Base-by-base conservation (phyloP, 108 stramenopile genomes). In the Cyclotella sp. region DNA sequence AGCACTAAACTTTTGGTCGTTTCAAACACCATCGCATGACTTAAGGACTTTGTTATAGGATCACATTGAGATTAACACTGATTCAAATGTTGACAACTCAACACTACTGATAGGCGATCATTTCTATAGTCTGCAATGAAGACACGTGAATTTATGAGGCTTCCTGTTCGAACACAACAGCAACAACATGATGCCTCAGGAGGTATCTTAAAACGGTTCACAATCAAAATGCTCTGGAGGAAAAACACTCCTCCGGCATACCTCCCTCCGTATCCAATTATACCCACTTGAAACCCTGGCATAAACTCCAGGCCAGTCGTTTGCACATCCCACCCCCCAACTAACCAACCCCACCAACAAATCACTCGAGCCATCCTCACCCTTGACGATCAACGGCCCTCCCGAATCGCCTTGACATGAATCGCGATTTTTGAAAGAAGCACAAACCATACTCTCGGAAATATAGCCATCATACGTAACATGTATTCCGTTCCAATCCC, bases 291-390 rank as follows among this genome's bases (percentile, higher is more conserved):
- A 72, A 16, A 76, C 72, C 24, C 82, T 45, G 12, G 85, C 59
- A 58, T 88, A 88, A 0, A 88, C 79, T 0, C 87, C 87, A 9
- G 85, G 87, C 62, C 57, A 86, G 18, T 64, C 72, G 22, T 71
- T 51, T 24, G 70, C 82, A 42, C 84, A 87, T 10, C 79, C 75
- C 14, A 83, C 42, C 24, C 86, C 86, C 74, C 76, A 77, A 69
- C 79, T 55, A 21, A 79, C 78, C 21, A 79, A 39, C 9, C 78
- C 78, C 22, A 79, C 78, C 30, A 67, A 62, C 63, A 54, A 40
- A 43, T 66, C 65, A n/a, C 21, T 39, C 21, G 41, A 65, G 34
- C 52, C 65, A 43, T 26, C 58, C 18, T 34, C 39, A 2, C 63
- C 63, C 30, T 46, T 45, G 1, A 52, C 27, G 18, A 79, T 49